Evolutionary conservation across 306 rosid species (phyloP), one percentile per base, ranked within the genome.

Genomic region (Cyamopsis tetragonoloba): DNA sequence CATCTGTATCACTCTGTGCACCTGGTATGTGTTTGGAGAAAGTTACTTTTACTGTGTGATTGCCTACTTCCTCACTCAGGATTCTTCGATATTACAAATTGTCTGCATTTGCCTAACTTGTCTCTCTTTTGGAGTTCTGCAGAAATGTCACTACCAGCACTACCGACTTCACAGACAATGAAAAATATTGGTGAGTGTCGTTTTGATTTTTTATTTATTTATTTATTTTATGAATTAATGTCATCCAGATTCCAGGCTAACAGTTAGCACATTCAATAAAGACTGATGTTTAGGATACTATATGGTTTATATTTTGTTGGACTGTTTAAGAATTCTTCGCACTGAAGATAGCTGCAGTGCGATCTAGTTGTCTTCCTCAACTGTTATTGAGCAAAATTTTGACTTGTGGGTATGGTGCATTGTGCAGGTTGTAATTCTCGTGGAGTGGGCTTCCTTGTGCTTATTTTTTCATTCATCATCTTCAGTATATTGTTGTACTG

Each of bases 141-240:
- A 90, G 99, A 95, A 85, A 95, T 95, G 99, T 90, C 99, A 38
- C 83, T 93, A 83, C 99, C 97, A 42, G 96, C 99, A 22, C 82
- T 90, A 50, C 97, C 99, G 44, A 88, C 86, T 50, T 80, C 96
- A 3, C 91, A 89, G 91, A 80, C 91, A 54, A 72, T 79, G 57
- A 95, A 83, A 84, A 95, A 86, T 74, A 80, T 71, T 70, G 96
- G 99, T 93, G 69, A 46, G 95, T 90, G 9, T 71, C 69, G 42
- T 74, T 69, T 51, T 47, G 27, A 3, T 26, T 70, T 26, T 9
- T 34, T 22, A 42, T 71, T 22, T 50, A 47, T 71, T 55, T 53
- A 35, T 11, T 7, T 20, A 18, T 12, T 47, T 24, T 3, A 26
- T 44, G 37, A 32, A 51, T 23, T 51, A 31, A 59, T 28, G 24